Percentiles rank a stretch among this genome's conserved stretches.
Conservation (phyloP, 768 basidiomycete genomes). For the Boletus tomentosulus region DNA sequence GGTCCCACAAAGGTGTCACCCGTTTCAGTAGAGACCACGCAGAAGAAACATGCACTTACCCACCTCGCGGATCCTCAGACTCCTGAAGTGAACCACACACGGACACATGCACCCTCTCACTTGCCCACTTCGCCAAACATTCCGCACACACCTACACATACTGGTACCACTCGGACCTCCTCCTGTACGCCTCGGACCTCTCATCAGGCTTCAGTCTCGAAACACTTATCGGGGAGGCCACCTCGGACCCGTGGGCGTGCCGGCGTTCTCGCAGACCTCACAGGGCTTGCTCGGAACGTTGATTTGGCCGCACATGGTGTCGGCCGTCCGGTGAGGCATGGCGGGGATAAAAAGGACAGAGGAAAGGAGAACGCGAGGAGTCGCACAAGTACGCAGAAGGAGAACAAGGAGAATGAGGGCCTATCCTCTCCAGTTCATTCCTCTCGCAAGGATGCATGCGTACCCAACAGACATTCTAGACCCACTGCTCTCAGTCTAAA, state of each 20-base stretch:
- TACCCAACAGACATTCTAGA: neutral
- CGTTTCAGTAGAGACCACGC: neutral
- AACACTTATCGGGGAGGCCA: conserved; percentile 28
- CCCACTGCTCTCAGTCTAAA: conserved; percentile 10
- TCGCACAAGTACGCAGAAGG: conserved; percentile 13
- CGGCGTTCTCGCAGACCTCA: conserved; percentile 39
- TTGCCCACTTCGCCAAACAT: neutral
- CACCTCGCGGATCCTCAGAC: conserved; percentile 1
- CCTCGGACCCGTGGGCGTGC: conserved; percentile 24
- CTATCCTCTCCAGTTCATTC: neutral
- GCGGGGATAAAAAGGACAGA: conserved; percentile 28
- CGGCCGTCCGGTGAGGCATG: conserved; percentile 13
- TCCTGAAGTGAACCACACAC: conserved; percentile 12
- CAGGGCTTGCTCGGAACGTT: conserved; percentile 33
- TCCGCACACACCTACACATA: conserved; percentile 6
- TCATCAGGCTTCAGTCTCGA: conserved; percentile 7
- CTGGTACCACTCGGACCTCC: conserved; percentile 23
- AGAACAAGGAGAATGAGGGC: conserved; percentile 28
- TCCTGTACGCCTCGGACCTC: conserved; percentile 14
- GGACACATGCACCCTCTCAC: neutral
- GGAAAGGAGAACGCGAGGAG: conserved; percentile 20
- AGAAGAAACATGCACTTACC: conserved; percentile 4
- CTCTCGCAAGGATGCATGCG: conserved; percentile 7
- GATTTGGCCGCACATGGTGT: conserved; percentile 29
- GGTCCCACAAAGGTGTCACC: neutral